A percentile compares a stretch with the other conserved stretches of the same genome.
phyloP scores from a whole-genome alignment of 768 basidiomycete species.

The Pisolithus sp. region DNA sequence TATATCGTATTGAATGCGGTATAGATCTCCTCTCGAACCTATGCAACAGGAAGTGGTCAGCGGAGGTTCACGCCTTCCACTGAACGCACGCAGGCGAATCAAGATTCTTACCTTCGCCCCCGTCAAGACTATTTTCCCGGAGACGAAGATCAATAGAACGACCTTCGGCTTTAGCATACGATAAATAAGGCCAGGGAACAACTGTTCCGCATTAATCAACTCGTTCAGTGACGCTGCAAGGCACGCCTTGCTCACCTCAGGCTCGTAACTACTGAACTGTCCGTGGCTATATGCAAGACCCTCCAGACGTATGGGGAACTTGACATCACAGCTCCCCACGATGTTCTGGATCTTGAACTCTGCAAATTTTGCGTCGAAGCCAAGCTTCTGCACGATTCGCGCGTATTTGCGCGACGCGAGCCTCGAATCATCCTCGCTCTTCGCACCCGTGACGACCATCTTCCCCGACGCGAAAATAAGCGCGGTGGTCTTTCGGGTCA shows the following conservation, averaged over 20 bases:
- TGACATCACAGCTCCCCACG: slow-evolving; percentile 96
- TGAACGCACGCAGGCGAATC: slow-evolving; percentile 26
- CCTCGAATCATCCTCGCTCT: slow-evolving; percentile 96
- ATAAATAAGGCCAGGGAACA: slow-evolving; percentile 98
- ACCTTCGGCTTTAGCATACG: slow-evolving; percentile 99
- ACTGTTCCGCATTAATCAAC: slow-evolving; percentile 35
- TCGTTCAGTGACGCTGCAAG: neutral
- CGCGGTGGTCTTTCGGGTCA: slow-evolving; percentile 98
- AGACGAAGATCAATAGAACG: slow-evolving; percentile 96
- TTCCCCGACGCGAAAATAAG: slow-evolving; percentile 99
- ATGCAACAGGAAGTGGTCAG: slow-evolving; percentile 37
- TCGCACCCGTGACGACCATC: slow-evolving; percentile 99
- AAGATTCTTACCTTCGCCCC: slow-evolving; percentile 82
- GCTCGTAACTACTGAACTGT: slow-evolving; percentile 96
- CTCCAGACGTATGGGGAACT: slow-evolving; percentile 97
- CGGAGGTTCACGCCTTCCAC: slow-evolving; percentile 42
- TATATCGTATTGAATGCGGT: slow-evolving; percentile 99
- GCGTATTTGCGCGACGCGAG: slow-evolving; percentile 98
- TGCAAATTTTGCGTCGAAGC: slow-evolving; percentile 98
- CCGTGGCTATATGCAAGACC: slow-evolving; percentile 97
- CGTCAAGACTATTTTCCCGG: slow-evolving; percentile 97
- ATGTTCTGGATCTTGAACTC: slow-evolving; percentile 99
- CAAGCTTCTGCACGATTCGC: slow-evolving; percentile 97
- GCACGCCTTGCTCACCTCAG: slow-evolving; percentile 60
- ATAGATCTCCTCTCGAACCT: slow-evolving; percentile 99